Evolutionary conservation across 2,329 filamentous ascomycete species (phyloP).

Genomic region (Metarhizium guizhouense): DNA sequence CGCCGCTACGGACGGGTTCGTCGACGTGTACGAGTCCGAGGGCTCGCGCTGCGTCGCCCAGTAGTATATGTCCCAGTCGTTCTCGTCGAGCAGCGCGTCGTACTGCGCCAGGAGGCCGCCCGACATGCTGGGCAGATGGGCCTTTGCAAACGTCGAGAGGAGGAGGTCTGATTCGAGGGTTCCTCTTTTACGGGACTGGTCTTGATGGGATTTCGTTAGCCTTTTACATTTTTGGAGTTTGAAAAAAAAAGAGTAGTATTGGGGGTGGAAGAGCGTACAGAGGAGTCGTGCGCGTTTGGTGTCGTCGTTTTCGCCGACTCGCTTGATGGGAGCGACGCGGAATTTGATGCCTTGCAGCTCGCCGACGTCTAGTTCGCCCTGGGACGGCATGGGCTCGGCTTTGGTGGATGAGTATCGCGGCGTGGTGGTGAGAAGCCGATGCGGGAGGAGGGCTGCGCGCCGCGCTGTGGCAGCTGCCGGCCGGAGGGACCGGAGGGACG

Average conservation of each 20-base stretch:
- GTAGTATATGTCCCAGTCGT: conserved; percentile 99
- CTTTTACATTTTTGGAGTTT: background rate
- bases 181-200: conserved; percentile 94
- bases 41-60: conserved; percentile 82
- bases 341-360: conserved; percentile 83
- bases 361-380: conserved; percentile 69
- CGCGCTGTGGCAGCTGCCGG: conserved; percentile 8
- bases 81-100: conserved; percentile 92
- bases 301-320: conserved; percentile 70
- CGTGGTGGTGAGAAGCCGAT: background rate
- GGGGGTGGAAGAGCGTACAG: conserved; percentile 35
- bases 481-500: conserved; percentile 7
- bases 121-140: conserved; percentile 67
- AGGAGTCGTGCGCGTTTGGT: conserved; percentile 84
- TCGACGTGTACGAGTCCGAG: conserved; percentile 35
- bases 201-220: conserved; percentile 32
- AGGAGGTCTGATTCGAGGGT: conserved; percentile 94
- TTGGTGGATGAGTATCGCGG: background rate
- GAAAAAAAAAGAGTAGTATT: no score
- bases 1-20: conserved; percentile 21
- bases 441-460: background rate
- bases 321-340: conserved; percentile 79
- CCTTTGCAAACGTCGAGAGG: conserved; percentile 87
- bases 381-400: background rate
- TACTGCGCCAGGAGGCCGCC: conserved; percentile 68